These are phyloP conservation scores for Magnaporthales sp. DNA, from an alignment of 2,329 filamentous ascomycete genomes.

Conservation along the genomic window DNA sequence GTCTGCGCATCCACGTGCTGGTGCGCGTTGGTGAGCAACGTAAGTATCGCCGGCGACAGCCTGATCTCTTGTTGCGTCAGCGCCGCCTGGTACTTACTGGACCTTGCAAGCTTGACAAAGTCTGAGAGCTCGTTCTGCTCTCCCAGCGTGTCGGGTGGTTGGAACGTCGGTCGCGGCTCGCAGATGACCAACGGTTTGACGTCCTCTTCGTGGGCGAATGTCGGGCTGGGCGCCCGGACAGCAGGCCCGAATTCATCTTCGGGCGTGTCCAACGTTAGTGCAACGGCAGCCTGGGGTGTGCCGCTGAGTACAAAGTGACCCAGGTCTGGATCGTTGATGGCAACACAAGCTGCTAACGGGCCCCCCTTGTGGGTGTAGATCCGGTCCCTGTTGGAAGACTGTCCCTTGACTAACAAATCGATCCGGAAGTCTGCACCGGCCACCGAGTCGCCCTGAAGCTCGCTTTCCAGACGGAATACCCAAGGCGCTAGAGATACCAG, in stretches of 20 bases:
- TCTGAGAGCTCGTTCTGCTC: constrained; percentile 13
- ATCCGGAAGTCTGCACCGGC: constrained; percentile 54
- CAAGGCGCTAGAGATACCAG: constrained; percentile 52
- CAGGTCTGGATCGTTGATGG: constrained; percentile 52
- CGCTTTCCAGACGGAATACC: constrained; percentile 55
- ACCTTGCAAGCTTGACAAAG: constrained; percentile 34
- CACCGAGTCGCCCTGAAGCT: constrained; percentile 46
- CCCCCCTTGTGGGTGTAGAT: constrained; percentile 44
- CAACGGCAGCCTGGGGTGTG: constrained; percentile 48
- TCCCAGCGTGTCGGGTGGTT: constrained; percentile 19
- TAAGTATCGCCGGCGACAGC: constrained; percentile 61
- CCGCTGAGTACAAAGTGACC: constrained; percentile 55
- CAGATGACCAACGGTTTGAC: constrained; percentile 40
- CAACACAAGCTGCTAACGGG: constrained; percentile 42
- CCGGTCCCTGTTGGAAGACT: constrained; percentile 46
- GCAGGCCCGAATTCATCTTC: constrained; percentile 37
- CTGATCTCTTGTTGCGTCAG: constrained; percentile 59
- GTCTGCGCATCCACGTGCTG: constrained; percentile 63
- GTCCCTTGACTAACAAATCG: constrained; percentile 48
- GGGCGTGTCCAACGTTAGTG: constrained; percentile 50
- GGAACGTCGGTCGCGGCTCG: constrained; percentile 58
- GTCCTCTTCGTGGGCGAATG: constrained; percentile 30
- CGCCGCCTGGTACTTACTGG: constrained; percentile 47
- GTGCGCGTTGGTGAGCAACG: constrained; percentile 65
- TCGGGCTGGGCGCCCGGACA: constrained; percentile 25